A percentile compares a stretch with the other conserved stretches of the same genome.
Evolutionary conservation across 2,329 filamentous ascomycete genomes (phyloP).

Genomic region (Aspergillus fructus): DNA sequence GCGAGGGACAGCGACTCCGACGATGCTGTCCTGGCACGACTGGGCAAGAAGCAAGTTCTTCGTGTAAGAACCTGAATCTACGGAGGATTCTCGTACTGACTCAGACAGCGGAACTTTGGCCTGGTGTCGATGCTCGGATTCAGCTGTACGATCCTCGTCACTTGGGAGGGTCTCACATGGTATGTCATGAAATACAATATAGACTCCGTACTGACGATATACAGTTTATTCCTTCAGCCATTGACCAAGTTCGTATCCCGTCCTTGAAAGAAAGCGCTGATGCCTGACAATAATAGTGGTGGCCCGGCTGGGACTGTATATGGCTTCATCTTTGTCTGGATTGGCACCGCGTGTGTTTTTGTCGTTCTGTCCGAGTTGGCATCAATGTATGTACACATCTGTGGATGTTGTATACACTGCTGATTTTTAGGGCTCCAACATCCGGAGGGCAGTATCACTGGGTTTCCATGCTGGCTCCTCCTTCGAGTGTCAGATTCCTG

Average conservation of each 20-base stretch:
- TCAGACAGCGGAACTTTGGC: slow-evolving; percentile 21
- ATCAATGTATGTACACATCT: slow-evolving; percentile 37
- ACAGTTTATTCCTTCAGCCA: slow-evolving; percentile 12
- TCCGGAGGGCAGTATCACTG: slow-evolving; percentile 43
- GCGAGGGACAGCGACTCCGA: slow-evolving; percentile 10
- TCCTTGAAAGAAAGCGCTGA: not conserved
- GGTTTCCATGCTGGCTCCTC: slow-evolving; percentile 42
- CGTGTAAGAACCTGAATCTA: slow-evolving; percentile 9
- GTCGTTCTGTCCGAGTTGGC: slow-evolving; percentile 31
- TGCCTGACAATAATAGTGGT: slow-evolving; percentile 23
- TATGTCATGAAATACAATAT: not conserved
- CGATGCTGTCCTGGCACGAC: slow-evolving; percentile 12
- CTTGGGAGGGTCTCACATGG: slow-evolving; percentile 23
- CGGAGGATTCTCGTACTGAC: not conserved
- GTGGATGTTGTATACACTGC: slow-evolving; percentile 24
- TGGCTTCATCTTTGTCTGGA: slow-evolving; percentile 34
- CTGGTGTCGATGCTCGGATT: slow-evolving; percentile 22
- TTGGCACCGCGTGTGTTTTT: slow-evolving; percentile 26
- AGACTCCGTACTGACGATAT: not conserved
- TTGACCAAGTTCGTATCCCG: slow-evolving; percentile 10
- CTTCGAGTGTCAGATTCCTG: slow-evolving; percentile 32
- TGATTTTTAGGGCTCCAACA: slow-evolving; percentile 28
- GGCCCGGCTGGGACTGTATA: slow-evolving; percentile 35
- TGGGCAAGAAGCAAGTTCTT: slow-evolving; percentile 22
- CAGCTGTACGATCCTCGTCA: slow-evolving; percentile 23